Percentiles rank a stretch among this genome's conserved stretches.
Conservation (phyloP, 2,329 filamentous ascomycete species). For the Fusarium bulbicola region DNA sequence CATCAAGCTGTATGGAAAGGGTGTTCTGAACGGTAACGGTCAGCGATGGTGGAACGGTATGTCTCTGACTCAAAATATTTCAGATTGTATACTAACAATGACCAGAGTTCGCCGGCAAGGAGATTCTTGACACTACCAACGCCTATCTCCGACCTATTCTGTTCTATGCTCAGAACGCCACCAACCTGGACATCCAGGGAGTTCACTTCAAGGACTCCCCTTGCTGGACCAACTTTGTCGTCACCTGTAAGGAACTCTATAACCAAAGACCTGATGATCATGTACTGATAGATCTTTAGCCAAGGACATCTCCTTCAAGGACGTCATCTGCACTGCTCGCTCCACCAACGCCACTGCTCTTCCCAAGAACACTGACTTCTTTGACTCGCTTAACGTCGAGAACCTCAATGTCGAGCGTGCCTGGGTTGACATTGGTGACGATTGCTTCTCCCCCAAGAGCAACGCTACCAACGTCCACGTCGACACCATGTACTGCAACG, state of each 20-base stretch:
- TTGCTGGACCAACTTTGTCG: slow-evolving; percentile 40
- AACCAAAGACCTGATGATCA: fast-evolving
- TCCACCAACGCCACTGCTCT: slow-evolving; percentile 35
- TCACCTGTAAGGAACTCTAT: slow-evolving; percentile 20
- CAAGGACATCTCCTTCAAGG: slow-evolving; percentile 35
- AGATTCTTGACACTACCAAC: slow-evolving; percentile 35
- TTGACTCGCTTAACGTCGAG: slow-evolving; percentile 37
- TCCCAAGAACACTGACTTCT: slow-evolving; percentile 41
- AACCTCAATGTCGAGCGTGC: slow-evolving; percentile 32
- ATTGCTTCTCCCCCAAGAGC: slow-evolving; percentile 41
- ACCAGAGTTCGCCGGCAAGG: slow-evolving; percentile 33
- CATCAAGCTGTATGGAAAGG: slow-evolving; percentile 39
- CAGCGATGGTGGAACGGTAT: slow-evolving; percentile 40
- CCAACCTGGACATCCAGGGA: slow-evolving; percentile 33
- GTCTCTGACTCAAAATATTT: fast-evolving
- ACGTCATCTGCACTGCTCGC: slow-evolving; percentile 38
- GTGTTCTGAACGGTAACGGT: slow-evolving; percentile 36
- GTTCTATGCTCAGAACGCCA: slow-evolving; percentile 41
- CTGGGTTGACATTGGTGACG: slow-evolving; percentile 40
- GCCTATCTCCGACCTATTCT: slow-evolving; percentile 36
- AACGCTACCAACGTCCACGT: slow-evolving; percentile 37
- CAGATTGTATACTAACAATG: background rate
- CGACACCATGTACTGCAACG: slow-evolving; percentile 40
- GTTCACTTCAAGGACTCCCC: slow-evolving; percentile 41
- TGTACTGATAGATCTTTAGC: slow-evolving; percentile 2